Conservation (phyloP, 2,329 filamentous ascomycete species). For the Coniosporium uncinatum region DNA sequence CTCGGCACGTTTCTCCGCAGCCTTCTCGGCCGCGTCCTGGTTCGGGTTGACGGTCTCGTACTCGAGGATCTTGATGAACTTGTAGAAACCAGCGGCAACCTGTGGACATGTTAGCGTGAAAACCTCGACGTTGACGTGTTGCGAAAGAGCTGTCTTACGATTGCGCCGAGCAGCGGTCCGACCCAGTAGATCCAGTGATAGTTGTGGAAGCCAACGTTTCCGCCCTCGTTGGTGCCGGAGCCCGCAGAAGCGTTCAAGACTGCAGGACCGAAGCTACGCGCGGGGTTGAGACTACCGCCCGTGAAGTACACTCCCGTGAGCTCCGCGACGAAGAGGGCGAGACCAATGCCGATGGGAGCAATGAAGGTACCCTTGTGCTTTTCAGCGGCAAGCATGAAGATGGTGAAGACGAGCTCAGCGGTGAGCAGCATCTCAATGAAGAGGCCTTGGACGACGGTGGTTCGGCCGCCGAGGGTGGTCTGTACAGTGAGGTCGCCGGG, state of each 20-base stretch:
- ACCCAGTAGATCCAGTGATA: slow-evolving; percentile 49
- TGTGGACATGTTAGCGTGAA: no score
- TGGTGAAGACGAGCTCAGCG: slow-evolving; percentile 40
- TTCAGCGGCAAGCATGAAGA: slow-evolving; percentile 37
- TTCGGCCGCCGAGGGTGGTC: slow-evolving; percentile 33
- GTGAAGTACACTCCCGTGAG: slow-evolving; percentile 35
- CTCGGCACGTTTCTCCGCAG: no score
- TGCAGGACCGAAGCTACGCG: slow-evolving; percentile 41
- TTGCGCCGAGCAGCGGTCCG: slow-evolving; percentile 36
- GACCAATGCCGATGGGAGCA: slow-evolving; percentile 33
- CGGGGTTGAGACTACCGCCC: slow-evolving; percentile 40
- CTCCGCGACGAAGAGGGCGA: slow-evolving; percentile 39
- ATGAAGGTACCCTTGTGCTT: slow-evolving; percentile 31
- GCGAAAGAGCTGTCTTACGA: no score
- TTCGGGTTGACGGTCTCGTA: slow-evolving; percentile 44
- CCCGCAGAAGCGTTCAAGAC: slow-evolving; percentile 35
- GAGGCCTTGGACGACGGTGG: slow-evolving; percentile 35
- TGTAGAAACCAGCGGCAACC: slow-evolving; percentile 37
- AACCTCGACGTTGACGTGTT: no score
- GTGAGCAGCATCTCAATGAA: slow-evolving; percentile 47
- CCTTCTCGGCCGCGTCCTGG: slow-evolving; percentile 37
- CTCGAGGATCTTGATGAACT: slow-evolving; percentile 40
- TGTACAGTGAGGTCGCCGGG: slow-evolving; percentile 37
- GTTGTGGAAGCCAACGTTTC: slow-evolving; percentile 24
- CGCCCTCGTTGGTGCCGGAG: no score